Base-by-base conservation (phyloP, 306 rosid species). In the Arachis stenosperma region DNA sequence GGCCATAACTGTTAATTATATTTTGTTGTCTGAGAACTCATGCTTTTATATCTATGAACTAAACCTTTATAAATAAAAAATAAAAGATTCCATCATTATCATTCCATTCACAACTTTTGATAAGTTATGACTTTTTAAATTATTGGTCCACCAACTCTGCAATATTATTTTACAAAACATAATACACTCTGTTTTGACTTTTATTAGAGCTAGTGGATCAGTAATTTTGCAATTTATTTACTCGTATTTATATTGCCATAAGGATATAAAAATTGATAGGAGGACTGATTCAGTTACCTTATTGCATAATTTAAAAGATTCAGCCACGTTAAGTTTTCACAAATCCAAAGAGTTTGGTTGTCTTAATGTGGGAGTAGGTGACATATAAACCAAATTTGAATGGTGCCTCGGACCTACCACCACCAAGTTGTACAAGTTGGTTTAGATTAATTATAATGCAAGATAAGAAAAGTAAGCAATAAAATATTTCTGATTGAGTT, bases 341-440 rank as follows among this genome's bases (percentile, higher is more conserved):
- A 57, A 44, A 33, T 7, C 6, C 5, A 9, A n/a, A 6, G 15
- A 14, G 63, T 42, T 29, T 33, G 69, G 56, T 68, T 11, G 14
- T 10, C 6, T 2, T 5, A 1, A 14, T 5, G 47, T 12, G 6
- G 74, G 30, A 7, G 69, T 39, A 2, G 78, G 68, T 50, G 52
- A 29, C 52, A 59, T 6, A 2, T 37, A 10, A 65, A 44, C 65
- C 63, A 55, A 53, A 10, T 37, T 39, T 64, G 36, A 27, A 53
- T 22, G 85, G 63, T 67, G 37, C 37, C 37, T 33, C 2, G 61
- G 51, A 53, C 14, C 83, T 44, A n/a, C 70, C 53, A 7, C 65
- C 37, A 3, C 71, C 14, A 55, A 61, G 7, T 54, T 3, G 17
- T 3, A 54, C 50, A 17, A 50, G 41, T 59, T 59, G 14, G 43